Percentiles rank a stretch among this genome's conserved stretches.
phyloP scores from a whole-genome alignment of 1,284 basidiomycete genomes.

The Rhodotorula sp. region DNA sequence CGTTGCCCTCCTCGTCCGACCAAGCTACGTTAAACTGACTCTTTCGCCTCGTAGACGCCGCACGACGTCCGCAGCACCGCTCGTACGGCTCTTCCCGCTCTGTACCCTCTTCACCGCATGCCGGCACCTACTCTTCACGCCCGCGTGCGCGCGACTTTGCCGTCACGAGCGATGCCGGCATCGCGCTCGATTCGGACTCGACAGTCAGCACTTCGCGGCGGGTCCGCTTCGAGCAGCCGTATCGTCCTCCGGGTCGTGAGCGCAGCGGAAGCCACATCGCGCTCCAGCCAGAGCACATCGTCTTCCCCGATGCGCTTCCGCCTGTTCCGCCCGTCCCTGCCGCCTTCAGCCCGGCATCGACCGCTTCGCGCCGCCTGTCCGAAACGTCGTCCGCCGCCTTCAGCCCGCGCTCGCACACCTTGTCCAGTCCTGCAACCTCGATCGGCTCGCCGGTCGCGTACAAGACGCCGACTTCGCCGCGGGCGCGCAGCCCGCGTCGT shows the following conservation, averaged over 20 bases:
- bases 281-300: constrained; percentile 22
- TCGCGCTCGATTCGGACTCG: background rate
- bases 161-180: background rate
- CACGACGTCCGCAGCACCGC: too few relatives aligned
- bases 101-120: background rate
- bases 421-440: constrained; percentile 5
- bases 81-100: constrained; percentile 5
- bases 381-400: background rate
- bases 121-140: background rate
- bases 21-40: too few relatives aligned
- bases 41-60: too few relatives aligned
- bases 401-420: background rate
- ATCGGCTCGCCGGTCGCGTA: background rate
- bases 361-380: background rate
- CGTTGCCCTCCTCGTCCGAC: too few relatives aligned
- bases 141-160: background rate
- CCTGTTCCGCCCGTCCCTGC: background rate
- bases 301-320: constrained; percentile 15
- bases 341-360: background rate
- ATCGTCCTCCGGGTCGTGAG: background rate
- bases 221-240: constrained; percentile 12
- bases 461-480: background rate
- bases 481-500: constrained; percentile 1
- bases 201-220: background rate
- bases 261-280: background rate